Conservation (phyloP, 2,329 filamentous ascomycete species). For the Hyphodiscus sp. region DNA sequence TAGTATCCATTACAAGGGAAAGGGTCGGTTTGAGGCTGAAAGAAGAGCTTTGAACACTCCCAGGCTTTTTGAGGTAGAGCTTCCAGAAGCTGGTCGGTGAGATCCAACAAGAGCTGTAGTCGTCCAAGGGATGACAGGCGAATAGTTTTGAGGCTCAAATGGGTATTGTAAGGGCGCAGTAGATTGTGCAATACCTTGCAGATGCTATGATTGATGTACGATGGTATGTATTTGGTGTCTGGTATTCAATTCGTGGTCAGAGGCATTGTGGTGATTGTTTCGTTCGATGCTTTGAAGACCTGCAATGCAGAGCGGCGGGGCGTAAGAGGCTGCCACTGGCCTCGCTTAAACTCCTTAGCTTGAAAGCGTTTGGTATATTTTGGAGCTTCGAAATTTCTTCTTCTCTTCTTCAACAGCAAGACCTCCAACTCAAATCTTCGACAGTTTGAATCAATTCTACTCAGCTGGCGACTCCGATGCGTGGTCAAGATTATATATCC, state of each 20-base stretch:
- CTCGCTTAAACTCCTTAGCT: conserved; percentile 28
- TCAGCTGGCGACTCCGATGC: conserved; percentile 65
- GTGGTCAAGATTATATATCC: conserved; percentile 62
- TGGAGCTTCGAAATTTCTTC: conserved; percentile 26
- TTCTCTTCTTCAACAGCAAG: conserved; percentile 42
- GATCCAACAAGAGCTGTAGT: conserved; percentile 4
- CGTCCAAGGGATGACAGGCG: conserved; percentile 9
- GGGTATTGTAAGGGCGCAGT: background rate
- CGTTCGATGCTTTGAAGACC: background rate
- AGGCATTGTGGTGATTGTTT: background rate
- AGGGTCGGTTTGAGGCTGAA: conserved; percentile 2
- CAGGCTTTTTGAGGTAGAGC: conserved; percentile 10
- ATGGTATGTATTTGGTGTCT: background rate
- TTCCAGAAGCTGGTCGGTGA: conserved; percentile 11
- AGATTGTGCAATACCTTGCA: background rate
- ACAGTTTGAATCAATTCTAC: conserved; percentile 49
- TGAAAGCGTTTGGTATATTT: conserved; percentile 9
- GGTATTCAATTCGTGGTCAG: conserved; percentile 4
- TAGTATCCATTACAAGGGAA: conserved; percentile 28
- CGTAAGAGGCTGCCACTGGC: background rate
- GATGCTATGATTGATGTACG: background rate
- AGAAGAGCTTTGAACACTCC: conserved; percentile 11
- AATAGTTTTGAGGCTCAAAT: background rate
- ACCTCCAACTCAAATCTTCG: conserved; percentile 73
- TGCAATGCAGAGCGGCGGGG: conserved; percentile 6